These are phyloP conservation scores for Aspergillus carbonarius DNA, from an alignment of 2,329 filamentous ascomycete species.

Conservation along the genomic window DNA sequence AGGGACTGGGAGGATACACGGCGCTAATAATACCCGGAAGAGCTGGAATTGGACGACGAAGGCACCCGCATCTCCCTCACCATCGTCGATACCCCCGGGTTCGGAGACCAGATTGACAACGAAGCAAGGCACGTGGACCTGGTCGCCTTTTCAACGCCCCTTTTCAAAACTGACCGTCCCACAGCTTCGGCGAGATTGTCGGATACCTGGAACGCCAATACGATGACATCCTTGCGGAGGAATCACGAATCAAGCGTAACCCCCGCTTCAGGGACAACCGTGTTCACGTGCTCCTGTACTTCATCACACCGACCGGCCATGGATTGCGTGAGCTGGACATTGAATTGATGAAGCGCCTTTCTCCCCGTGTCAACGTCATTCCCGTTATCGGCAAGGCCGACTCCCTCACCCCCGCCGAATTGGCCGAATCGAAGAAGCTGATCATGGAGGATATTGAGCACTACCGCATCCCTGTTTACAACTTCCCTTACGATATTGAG, in stretches of 20 bases:
- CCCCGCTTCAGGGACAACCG: conserved; percentile 98
- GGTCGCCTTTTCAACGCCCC: conserved; percentile 1
- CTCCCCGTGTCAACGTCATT: conserved; percentile 97
- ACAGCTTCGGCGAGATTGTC: conserved; percentile 93
- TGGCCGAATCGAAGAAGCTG: conserved; percentile 98
- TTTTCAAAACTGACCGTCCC: conserved; percentile 25
- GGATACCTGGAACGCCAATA: conserved; percentile 99
- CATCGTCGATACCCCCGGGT: conserved; percentile 97
- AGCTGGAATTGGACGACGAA: conserved; percentile 95
- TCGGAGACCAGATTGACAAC: conserved; percentile 98
- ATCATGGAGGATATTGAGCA: conserved; percentile 99
- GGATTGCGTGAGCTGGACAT: conserved; percentile 98
- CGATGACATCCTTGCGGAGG: conserved; percentile 97
- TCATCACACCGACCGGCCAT: conserved; percentile 97
- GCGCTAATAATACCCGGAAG: conserved; percentile 10
- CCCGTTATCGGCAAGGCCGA: conserved; percentile 98
- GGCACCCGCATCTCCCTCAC: conserved; percentile 97
- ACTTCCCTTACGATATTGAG: conserved; percentile 99
- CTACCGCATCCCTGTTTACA: conserved; percentile 99
- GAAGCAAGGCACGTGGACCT: conserved; percentile 74
- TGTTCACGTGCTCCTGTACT: conserved; percentile 97
- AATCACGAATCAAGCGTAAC: conserved; percentile 99
- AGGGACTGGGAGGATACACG: conserved; percentile 4
- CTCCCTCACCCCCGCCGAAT: conserved; percentile 90
- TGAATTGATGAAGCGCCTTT: conserved; percentile 98